phyloP scores from a whole-genome alignment of 371 early-diverging fungal species.

The Haplosporangium sp. region DNA sequence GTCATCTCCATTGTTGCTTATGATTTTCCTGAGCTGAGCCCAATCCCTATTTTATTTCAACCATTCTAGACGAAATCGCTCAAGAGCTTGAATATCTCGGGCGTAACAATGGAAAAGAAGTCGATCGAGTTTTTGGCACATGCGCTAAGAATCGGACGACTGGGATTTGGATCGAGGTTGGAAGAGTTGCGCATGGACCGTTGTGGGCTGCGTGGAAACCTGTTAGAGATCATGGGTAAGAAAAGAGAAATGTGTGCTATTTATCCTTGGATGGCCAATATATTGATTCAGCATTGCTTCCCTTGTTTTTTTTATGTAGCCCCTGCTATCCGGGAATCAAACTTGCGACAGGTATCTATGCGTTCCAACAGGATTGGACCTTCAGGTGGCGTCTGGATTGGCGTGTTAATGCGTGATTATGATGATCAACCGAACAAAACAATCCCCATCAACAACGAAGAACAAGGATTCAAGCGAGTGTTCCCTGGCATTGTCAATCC shows the following conservation, averaged over 20 bases:
- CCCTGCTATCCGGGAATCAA: slow-evolving; percentile 62
- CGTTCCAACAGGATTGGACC: slow-evolving; percentile 65
- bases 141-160: slow-evolving; percentile 57
- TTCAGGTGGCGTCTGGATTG: slow-evolving; percentile 67
- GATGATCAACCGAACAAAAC: slow-evolving; percentile 56
- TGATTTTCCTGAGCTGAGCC: background rate
- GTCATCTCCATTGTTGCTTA: background rate
- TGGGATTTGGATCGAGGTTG: slow-evolving; percentile 59
- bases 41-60: background rate
- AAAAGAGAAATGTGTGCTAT: background rate
- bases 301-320: slow-evolving; percentile 28
- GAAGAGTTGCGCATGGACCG: slow-evolving; percentile 66
- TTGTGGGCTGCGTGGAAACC: slow-evolving; percentile 62
- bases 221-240: slow-evolving; percentile 65
- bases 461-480: slow-evolving; percentile 52
- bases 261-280: background rate
- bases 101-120: slow-evolving; percentile 65
- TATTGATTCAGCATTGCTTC: background rate
- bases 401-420: slow-evolving; percentile 74
- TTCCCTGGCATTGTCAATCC: slow-evolving; percentile 50
- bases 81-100: slow-evolving; percentile 61
- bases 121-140: slow-evolving; percentile 65
- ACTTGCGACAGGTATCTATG: slow-evolving; percentile 63
- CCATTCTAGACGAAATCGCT: slow-evolving; percentile 55
- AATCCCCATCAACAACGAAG: slow-evolving; percentile 49